Evolutionary conservation across 106 monocot genomes (phyloP).

Genomic region (Dioscorea zingiberensis): DNA sequence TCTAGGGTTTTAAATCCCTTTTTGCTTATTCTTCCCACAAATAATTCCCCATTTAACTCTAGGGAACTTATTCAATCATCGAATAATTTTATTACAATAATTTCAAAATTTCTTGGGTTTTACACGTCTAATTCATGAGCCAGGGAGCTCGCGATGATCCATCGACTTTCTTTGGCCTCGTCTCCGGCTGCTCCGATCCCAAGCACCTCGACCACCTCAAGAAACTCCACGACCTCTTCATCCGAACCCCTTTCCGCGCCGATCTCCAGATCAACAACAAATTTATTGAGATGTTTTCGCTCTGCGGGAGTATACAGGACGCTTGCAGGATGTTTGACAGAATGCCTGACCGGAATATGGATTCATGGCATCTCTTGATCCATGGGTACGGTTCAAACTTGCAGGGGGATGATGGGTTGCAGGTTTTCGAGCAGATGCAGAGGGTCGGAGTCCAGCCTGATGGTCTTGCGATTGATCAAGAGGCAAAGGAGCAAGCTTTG

Average conservation of each 20-base stretch:
- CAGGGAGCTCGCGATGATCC: slow-evolving; percentile 37
- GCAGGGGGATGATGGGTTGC: slow-evolving; percentile 73
- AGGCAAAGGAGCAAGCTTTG: too few relatives aligned
- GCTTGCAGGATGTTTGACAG: slow-evolving; percentile 67
- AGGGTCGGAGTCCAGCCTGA: slow-evolving; percentile 43
- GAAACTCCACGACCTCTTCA: too few relatives aligned
- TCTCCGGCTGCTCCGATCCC: slow-evolving; percentile 40
- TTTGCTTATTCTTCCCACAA: too few relatives aligned
- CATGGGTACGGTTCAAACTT: slow-evolving; percentile 49
- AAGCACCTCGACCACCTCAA: slow-evolving; percentile 65
- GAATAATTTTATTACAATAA: too few relatives aligned
- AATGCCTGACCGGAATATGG: slow-evolving; percentile 75
- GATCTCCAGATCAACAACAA: slow-evolving; percentile 68
- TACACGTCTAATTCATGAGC: too few relatives aligned
- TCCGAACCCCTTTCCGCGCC: too few relatives aligned
- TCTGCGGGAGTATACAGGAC: slow-evolving; percentile 47
- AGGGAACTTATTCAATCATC: too few relatives aligned
- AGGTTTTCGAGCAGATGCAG: slow-evolving; percentile 71
- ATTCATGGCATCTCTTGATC: slow-evolving; percentile 77
- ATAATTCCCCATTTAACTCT: too few relatives aligned
- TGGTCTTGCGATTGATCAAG: slow-evolving; percentile 85
- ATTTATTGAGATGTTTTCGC: slow-evolving; percentile 55
- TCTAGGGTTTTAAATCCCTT: too few relatives aligned
- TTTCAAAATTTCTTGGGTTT: too few relatives aligned
- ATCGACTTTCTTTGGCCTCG: slow-evolving; percentile 42